Evolutionary conservation across 441 rosid genomes (phyloP).

Genomic region (Cnidoscolus chayamansa): DNA sequence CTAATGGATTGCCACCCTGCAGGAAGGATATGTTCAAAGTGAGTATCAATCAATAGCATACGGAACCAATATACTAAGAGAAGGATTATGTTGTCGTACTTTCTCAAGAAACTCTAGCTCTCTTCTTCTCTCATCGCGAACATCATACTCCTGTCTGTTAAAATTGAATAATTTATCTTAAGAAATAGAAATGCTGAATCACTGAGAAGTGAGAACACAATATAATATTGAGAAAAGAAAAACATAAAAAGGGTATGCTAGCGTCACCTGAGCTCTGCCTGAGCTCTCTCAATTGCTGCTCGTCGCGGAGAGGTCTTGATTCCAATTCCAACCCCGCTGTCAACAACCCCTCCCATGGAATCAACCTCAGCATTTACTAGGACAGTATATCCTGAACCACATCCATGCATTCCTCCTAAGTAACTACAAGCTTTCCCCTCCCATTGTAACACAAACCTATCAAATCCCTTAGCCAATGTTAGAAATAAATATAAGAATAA

Average conservation of each 20-base stretch:
- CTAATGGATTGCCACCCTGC: slow-evolving; percentile 99
- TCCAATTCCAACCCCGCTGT: slow-evolving; percentile 86
- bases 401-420: slow-evolving; percentile 73
- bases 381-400: slow-evolving; percentile 55
- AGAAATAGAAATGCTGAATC: background rate
- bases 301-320: slow-evolving; percentile 86
- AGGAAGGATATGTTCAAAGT: slow-evolving; percentile 27
- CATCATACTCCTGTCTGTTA: slow-evolving; percentile 96
- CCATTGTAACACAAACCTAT: slow-evolving; percentile 39
- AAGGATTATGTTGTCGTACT: slow-evolving; percentile 48
- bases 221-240: slow-evolving; percentile 7
- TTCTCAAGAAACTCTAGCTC: slow-evolving; percentile 97
- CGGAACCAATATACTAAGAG: slow-evolving; percentile 21
- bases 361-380: slow-evolving; percentile 97
- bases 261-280: slow-evolving; percentile 84
- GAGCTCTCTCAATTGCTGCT: slow-evolving; percentile 96
- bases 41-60: slow-evolving; percentile 15
- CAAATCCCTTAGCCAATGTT: slow-evolving; percentile 23
- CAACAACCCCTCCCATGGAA: slow-evolving; percentile 99
- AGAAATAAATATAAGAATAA: slow-evolving; percentile 5
- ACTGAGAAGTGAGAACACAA: slow-evolving; percentile 9
- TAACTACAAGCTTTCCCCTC: slow-evolving; percentile 34
- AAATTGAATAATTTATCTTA: slow-evolving; percentile 14
- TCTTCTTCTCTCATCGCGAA: slow-evolving; percentile 92
- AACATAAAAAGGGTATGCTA: slow-evolving; percentile 17